Evolutionary conservation across 2,329 filamentous ascomycete species (phyloP), one percentile per base, ranked within the genome.

Genomic region (Fusarium longipes): DNA sequence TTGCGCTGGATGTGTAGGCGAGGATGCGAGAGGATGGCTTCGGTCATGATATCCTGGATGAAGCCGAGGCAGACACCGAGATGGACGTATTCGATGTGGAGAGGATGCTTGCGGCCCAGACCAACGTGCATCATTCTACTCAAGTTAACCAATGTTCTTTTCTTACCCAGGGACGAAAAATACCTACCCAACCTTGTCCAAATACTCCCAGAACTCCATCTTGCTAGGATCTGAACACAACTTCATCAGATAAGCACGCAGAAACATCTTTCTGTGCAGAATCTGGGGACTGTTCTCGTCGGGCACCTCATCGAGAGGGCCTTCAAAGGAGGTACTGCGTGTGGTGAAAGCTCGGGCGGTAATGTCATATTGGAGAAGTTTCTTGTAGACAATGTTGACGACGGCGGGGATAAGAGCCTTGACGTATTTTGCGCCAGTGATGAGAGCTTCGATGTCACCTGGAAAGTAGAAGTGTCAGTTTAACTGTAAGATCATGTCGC

Each of bases 351-450:
- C 91, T 52, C 91, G 86, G 2, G 92, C 91, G 6, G 92, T 96
- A 76, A 95, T 92, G 75, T 95, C 92, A 78, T 92, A 92, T 73
- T 89, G 87, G 12, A 95, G 82, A 1, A 96, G 85, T 76, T 95
- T 95, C 74, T 89, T 89, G 82, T 95, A 96, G 32, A 95, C 91
- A 62, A 93, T 91, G 78, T 94, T 93, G 73, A 95, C 91, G 22
- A 96, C 86, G 43, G 91, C 89, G 2, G 93, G 93, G 66, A 95
- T 93, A 30, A 95, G 85, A n/a, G 89, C 87, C 73, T 91, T 91
- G 80, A 93, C 90, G 79, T 93, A 93, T 77, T 93, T 93, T 60
- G 87, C 83, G 65, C 91, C 91, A 4, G 83, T 82, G 15, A 86
- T 83, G 35, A 94, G 84, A 36, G 91, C 90, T 68, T 91, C 89